Conservation (phyloP, 306 rosid species). For the Sphenostylis stenocarpa region DNA sequence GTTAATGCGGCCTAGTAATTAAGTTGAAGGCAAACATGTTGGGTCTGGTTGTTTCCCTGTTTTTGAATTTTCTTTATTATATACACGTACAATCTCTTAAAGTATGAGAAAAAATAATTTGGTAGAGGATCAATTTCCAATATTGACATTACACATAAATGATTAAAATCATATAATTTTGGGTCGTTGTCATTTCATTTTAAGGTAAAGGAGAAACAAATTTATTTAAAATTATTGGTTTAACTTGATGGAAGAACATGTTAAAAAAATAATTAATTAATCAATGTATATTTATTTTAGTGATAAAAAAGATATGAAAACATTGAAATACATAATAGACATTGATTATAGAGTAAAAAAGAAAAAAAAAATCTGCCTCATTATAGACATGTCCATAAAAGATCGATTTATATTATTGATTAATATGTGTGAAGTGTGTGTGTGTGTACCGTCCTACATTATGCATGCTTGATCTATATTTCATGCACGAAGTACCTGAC, state of each 20-base stretch:
- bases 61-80: not conserved
- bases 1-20: not conserved
- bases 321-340: too few relatives aligned
- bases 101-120: not conserved
- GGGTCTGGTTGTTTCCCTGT: not conserved
- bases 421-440: not conserved
- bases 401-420: not conserved
- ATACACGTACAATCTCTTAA: not conserved
- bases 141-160: not conserved
- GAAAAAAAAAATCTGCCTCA: not conserved
- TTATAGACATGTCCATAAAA: not conserved
- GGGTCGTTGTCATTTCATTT: slow-evolving; percentile 9
- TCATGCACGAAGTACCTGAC: slow-evolving; percentile 28
- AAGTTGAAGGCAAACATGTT: not conserved
- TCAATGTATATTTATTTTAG: too few relatives aligned
- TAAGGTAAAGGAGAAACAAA: too few relatives aligned
- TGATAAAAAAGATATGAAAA: too few relatives aligned
- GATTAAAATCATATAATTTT: not conserved
- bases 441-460: not conserved
- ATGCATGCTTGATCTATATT: slow-evolving; percentile 20
- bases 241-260: too few relatives aligned
- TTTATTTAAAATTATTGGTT: too few relatives aligned
- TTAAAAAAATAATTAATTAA: too few relatives aligned
- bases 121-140: not conserved
- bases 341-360: too few relatives aligned